Base-by-base conservation (phyloP, 441 rosid species). In the Omphalea diandra region DNA sequence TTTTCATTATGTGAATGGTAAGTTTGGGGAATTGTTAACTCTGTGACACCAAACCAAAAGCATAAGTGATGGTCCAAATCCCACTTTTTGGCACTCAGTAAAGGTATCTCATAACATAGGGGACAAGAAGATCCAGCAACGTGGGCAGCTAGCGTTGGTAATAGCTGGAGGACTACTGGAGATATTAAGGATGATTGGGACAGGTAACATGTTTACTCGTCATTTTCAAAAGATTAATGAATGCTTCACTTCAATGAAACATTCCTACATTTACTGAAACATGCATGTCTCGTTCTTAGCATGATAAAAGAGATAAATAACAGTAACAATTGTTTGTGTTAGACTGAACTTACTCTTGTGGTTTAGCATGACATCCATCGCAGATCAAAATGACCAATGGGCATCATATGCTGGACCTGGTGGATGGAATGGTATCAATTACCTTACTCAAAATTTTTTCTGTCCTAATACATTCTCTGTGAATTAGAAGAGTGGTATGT, bases 11-110 rank as follows among this genome's bases (percentile, higher is more conserved):
- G n/a, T n/a, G n/a, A n/a, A n/a, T n/a, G n/a, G n/a, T n/a, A n/a
- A n/a, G 88, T n/a, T 84, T 82, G 7, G 84, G 88, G 59, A 82
- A 83, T 43, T 54, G 76, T 32, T 82, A 78, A 54, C 79, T 80
- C 58, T 84, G n/a, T n/a, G n/a, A n/a, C n/a, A n/a, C 76, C 44
- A 82, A 86, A 50, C 63, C 80, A 15, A 82, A 86, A n/a, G 86
- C 82, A 79, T 82, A 84, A 86, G 43, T 40, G 11, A n/a, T n/a
- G n/a, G n/a, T n/a, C n/a, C n/a, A n/a, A n/a, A n/a, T n/a, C n/a
- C n/a, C n/a, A n/a, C n/a, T n/a, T n/a, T n/a, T 0, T 40, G 12
- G 43, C 11, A 40, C 11, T 9, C 43, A 9, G 7, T 84, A n/a
- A 43, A 73, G 83, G 9, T 35, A 32, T 26, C 33, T 31, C 18